These are phyloP conservation scores for Entomortierella lignicola DNA, from an alignment of 192 early-diverging fungal genomes.

Conservation along the genomic window DNA sequence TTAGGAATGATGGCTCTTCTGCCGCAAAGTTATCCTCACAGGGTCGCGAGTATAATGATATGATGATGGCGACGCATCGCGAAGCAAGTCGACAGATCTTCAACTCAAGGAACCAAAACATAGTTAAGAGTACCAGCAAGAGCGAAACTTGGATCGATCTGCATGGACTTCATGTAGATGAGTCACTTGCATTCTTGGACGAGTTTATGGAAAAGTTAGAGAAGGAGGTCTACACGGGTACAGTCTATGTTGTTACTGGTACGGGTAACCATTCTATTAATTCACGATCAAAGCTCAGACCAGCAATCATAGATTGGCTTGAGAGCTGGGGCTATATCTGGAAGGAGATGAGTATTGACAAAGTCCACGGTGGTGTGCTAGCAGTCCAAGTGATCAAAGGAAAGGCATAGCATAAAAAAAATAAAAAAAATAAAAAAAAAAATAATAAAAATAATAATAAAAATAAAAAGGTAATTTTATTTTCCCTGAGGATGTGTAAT, in stretches of 20 bases:
- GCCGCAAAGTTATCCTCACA: conserved; percentile 56
- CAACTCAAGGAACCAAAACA: conserved; percentile 49
- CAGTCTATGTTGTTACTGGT: conserved; percentile 64
- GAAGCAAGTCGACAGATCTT: conserved; percentile 63
- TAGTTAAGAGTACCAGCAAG: conserved; percentile 27
- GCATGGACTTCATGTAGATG: conserved; percentile 64
- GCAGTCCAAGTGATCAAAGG: conserved; percentile 48
- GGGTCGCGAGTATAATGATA: conserved; percentile 58
- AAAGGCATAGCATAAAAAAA: conserved; percentile 25
- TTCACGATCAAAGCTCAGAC: conserved; percentile 36
- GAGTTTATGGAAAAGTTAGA: conserved; percentile 55
- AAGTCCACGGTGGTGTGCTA: conserved; percentile 44
- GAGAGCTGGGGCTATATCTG: conserved; percentile 51
- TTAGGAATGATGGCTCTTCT: conserved; percentile 56
- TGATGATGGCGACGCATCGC: conserved; percentile 61
- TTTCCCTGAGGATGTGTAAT: neutral
- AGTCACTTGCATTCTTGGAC: conserved; percentile 56
- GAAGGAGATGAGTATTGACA: conserved; percentile 48
- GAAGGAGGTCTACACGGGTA: conserved; percentile 51
- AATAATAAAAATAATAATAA: conserved; percentile 2
- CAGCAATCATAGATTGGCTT: conserved; percentile 50
- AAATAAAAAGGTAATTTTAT: neutral
- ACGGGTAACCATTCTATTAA: conserved; percentile 58
- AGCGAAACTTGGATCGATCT: conserved; percentile 63
- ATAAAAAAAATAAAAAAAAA: conserved; percentile 6